Evolutionary conservation across 2,329 filamentous ascomycete species (phyloP).

Genomic region (Colletotrichum filicis): DNA sequence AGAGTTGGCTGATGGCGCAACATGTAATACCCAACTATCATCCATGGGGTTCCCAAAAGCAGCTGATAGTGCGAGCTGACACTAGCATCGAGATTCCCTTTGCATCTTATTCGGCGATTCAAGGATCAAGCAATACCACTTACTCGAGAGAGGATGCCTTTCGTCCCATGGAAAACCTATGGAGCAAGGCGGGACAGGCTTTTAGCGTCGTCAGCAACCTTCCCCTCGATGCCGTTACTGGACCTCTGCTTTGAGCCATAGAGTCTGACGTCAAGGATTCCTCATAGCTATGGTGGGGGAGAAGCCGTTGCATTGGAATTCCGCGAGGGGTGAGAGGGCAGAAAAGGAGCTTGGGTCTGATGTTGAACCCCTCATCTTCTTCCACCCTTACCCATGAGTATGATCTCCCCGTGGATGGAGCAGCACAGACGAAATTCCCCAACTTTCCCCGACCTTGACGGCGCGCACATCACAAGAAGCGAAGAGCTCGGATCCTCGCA

Average conservation of each 20-base stretch:
- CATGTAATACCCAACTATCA: neutral
- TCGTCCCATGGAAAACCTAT: neutral
- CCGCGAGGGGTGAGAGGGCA: neutral
- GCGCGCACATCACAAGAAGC: neutral
- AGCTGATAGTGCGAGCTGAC: neutral
- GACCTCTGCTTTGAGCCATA: neutral
- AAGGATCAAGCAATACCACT: neutral
- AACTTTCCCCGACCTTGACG: neutral
- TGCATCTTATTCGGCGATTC: neutral
- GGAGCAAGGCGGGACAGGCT: neutral
- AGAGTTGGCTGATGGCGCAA: neutral
- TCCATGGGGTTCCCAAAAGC: neutral
- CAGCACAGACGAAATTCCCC: neutral
- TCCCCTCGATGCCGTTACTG: neutral
- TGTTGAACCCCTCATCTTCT: neutral
- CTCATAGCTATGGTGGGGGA: neutral
- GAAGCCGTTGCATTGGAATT: neutral
- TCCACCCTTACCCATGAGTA: neutral
- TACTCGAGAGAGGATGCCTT: neutral
- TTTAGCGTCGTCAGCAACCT: neutral
- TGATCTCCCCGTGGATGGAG: neutral
- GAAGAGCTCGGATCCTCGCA: neutral
- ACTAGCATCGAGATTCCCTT: neutral
- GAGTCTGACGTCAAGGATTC: neutral
- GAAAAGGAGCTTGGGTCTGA: conserved; percentile 15